A percentile compares a stretch with the other conserved stretches of the same genome.
phyloP scores from a whole-genome alignment of 1,139 yeast genomes.

The Debaryomyces robertsiae region DNA sequence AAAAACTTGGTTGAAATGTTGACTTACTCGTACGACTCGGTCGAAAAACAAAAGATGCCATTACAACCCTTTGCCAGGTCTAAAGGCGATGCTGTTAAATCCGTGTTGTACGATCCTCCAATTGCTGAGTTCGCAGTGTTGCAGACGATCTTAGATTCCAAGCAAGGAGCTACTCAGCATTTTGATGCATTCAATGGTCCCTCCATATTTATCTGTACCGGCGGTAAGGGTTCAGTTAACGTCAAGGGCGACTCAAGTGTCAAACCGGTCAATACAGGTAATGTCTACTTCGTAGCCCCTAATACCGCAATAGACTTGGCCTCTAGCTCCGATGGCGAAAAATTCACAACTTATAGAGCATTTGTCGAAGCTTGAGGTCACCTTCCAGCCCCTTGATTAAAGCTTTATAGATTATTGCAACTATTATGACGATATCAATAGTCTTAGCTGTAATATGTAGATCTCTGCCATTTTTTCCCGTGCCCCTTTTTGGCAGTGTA shows the following conservation, averaged over 20 bases:
- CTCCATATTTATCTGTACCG: slow-evolving; percentile 79
- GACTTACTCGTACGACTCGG: slow-evolving; percentile 86
- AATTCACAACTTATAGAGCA: slow-evolving; percentile 82
- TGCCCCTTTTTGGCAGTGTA: not conserved
- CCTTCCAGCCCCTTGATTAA: not conserved
- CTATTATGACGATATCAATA: not conserved
- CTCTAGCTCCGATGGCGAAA: slow-evolving; percentile 48
- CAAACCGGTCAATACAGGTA: slow-evolving; percentile 57
- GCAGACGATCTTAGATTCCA: slow-evolving; percentile 59
- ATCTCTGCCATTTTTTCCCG: slow-evolving; percentile 7
- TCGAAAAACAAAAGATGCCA: slow-evolving; percentile 89
- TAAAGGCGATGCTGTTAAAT: slow-evolving; percentile 61
- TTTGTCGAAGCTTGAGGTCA: slow-evolving; percentile 63
- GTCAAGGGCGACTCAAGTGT: slow-evolving; percentile 48
- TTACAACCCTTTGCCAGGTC: slow-evolving; percentile 64
- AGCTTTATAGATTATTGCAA: not conserved
- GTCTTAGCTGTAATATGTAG: not conserved
- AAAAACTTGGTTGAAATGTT: slow-evolving; percentile 85
- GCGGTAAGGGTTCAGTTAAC: slow-evolving; percentile 67
- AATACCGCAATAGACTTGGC: slow-evolving; percentile 61
- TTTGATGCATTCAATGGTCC: slow-evolving; percentile 79
- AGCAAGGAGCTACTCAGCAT: slow-evolving; percentile 37
- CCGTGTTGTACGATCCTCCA: slow-evolving; percentile 88
- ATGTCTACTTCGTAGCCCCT: slow-evolving; percentile 84
- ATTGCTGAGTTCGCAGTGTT: slow-evolving; percentile 93